phyloP scores from a whole-genome alignment of 1,139 yeast species.

The Scheffersomyces titani region DNA sequence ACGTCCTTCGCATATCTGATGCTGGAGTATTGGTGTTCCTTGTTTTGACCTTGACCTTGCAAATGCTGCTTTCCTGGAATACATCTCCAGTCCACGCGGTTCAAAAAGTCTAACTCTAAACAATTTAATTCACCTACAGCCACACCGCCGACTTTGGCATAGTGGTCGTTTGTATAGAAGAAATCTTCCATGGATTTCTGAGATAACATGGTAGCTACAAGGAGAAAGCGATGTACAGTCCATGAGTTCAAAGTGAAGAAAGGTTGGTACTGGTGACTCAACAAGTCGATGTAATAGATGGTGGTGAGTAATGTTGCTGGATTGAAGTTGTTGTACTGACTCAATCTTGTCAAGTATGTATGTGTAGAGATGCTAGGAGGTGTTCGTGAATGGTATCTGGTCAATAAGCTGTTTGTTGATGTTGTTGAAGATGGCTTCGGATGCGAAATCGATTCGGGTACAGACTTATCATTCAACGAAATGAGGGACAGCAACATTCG shows the following conservation, averaged over 20 bases:
- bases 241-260: conserved; percentile 83
- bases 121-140: conserved; percentile 83
- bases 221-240: conserved; percentile 88
- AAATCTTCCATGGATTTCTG: conserved; percentile 93
- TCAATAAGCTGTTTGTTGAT: conserved; percentile 43
- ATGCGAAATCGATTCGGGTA: conserved; percentile 35
- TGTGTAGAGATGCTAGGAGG: conserved; percentile 86
- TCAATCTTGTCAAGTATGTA: conserved; percentile 73
- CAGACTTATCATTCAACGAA: conserved; percentile 62
- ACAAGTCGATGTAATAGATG: conserved; percentile 83
- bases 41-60: conserved; percentile 11
- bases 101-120: conserved; percentile 83
- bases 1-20: conserved; percentile 46
- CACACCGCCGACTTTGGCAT: conserved; percentile 95
- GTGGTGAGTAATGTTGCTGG: conserved; percentile 78
- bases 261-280: conserved; percentile 73
- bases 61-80: conserved; percentile 39
- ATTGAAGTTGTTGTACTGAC: conserved; percentile 83
- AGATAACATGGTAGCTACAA: conserved; percentile 90
- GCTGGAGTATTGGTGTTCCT: conserved; percentile 19
- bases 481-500: conserved; percentile 79
- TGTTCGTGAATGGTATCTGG: conserved; percentile 89
- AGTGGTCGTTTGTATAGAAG: conserved; percentile 90
- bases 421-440: conserved; percentile 18
- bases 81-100: conserved; percentile 71